Evolutionary conservation across 352 stramenopile species (phyloP), one percentile per base, ranked within the genome.

Genomic region (Globisporangium sylvaticum): DNA sequence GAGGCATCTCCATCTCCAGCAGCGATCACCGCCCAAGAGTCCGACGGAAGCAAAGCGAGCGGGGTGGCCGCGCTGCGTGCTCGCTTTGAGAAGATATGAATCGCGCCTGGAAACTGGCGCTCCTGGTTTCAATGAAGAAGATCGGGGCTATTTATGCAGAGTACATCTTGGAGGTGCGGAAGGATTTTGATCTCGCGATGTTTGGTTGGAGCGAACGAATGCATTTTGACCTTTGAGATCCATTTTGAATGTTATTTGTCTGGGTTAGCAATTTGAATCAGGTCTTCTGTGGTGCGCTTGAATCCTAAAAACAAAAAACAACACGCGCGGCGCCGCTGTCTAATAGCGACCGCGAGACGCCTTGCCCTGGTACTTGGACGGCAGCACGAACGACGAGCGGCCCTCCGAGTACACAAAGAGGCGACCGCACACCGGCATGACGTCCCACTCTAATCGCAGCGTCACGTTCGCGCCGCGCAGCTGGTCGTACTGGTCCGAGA

Each of bases 391-490:
- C 54, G 68, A 83, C 39, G 76, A 65, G 65, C 74, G 73, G 42
- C 66, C 79, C 44, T 78, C 73, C 37, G 76, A 75, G 73, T 93
- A 73, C 66, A 93, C 75, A 27, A 93, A 92, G 27, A 95, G 76
- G 14, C 81, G 77, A 48, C 87, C 87, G 65, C 83, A 92, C 32
- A 95, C 86, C 9, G 87, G 87, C 87, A 95, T 95, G 71, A 93
- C 77, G 67, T 95, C 87, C 85, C 86, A 95, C 72, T 94, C 79
- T 62, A 95, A 78, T 46, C 81, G 75, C 65, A 95, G 80, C 65
- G 84, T 90, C 53, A 95, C 87, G 65, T 93, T 92, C 46, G 81
- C 74, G 55, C 80, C 78, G 48, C 87, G 87, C 48, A 95, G 71
- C 71, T 95, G 68, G 70, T 94, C 80, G 70, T 81, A 71, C 70